Conservation (phyloP, 2,329 filamentous ascomycete genomes). For the Whalleya microplaca region DNA sequence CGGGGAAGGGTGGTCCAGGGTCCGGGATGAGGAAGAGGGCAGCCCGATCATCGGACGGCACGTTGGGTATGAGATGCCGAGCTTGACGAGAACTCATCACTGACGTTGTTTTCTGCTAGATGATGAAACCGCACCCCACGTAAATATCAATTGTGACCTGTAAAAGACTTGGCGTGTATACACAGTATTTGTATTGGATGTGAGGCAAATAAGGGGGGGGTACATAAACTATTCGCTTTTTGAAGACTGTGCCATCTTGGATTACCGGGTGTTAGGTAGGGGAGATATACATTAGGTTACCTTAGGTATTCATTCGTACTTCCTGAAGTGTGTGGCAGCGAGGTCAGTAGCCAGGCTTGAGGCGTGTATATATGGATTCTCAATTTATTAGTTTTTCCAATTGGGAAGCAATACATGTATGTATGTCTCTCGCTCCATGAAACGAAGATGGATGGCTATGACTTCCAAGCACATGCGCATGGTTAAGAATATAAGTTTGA, state of each 20-base stretch:
- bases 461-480: too few species aligned
- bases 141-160: constrained; percentile 5
- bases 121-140: constrained; percentile 22
- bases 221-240: too few species aligned
- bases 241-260: not conserved
- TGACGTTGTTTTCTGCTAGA: constrained; percentile 30
- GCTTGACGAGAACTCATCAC: constrained; percentile 22
- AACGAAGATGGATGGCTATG: too few species aligned
- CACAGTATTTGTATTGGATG: not conserved
- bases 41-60: constrained; percentile 36
- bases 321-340: too few species aligned
- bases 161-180: not conserved
- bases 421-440: too few species aligned
- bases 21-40: constrained; percentile 59
- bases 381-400: too few species aligned
- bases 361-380: too few species aligned
- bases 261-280: not conserved
- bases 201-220: not conserved
- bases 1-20: constrained; percentile 43
- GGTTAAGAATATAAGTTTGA: too few species aligned
- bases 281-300: not conserved
- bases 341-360: too few species aligned
- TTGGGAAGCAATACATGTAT: too few species aligned
- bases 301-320: not conserved
- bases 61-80: constrained; percentile 37